Evolutionary conservation across 768 basidiomycete genomes (phyloP).

Genomic region (Suillus americanus): DNA sequence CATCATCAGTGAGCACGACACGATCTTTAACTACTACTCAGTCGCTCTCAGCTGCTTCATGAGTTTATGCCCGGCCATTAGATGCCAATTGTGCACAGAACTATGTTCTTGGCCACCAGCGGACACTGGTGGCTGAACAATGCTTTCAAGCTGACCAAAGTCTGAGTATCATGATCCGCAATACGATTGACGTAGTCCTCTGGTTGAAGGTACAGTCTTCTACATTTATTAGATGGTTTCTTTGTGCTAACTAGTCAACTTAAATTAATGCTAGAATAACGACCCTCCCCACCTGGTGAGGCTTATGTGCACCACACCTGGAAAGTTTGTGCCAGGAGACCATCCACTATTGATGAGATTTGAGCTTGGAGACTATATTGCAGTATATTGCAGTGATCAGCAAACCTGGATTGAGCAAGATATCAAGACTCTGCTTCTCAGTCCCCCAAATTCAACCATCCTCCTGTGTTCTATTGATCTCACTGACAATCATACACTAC

Average conservation of each 20-base stretch:
- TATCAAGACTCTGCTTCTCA: neutral
- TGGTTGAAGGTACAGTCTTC: neutral
- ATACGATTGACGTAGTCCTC: neutral
- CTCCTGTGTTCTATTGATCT: neutral
- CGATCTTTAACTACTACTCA: neutral
- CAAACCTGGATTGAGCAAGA: neutral
- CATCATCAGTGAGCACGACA: neutral
- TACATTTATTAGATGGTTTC: neutral
- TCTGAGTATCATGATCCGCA: neutral
- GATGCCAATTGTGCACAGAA: neutral
- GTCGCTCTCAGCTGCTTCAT: neutral
- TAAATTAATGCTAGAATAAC: neutral
- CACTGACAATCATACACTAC: neutral
- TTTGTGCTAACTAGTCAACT: neutral
- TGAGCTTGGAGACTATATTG: neutral
- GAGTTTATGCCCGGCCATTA: neutral
- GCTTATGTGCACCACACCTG: neutral
- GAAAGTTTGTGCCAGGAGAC: neutral
- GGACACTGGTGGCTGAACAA: neutral
- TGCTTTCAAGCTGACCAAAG: neutral
- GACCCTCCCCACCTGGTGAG: neutral
- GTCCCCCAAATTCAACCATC: neutral
- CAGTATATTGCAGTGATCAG: neutral
- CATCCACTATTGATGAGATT: neutral
- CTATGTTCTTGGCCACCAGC: neutral